Base-by-base conservation (phyloP, 1,284 basidiomycete species). In the Microbotryum lychnidis-dioicae region DNA sequence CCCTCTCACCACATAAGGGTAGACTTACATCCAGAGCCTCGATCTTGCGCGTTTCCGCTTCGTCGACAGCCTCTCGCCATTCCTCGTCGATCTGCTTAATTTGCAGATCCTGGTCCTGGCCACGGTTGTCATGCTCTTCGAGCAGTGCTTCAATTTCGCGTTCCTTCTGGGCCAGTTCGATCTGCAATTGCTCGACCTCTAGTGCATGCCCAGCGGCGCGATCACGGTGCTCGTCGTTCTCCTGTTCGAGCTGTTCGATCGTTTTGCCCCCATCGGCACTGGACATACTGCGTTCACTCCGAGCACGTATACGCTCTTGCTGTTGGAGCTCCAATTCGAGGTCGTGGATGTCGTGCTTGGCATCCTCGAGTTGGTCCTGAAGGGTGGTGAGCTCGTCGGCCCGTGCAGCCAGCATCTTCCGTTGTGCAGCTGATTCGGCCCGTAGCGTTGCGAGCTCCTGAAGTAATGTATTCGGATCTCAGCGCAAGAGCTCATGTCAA, bases 151-250 rank as follows among this genome's bases (percentile, higher is more conserved):
- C 85, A n/a, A 87, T 75, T 44, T 91, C 89, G 67, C 87, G 87
- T 69, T 90, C 88, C 73, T 83, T 85, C 74, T 87, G 84, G 72
- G 87, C 86, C 42, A 89, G 76, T 74, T 89, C 87, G 62, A 90
- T 87, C 71, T 84, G 80, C 5, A 83, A 80, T n/a, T 62, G 84
- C 73, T 88, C 86, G 31, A 89, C 76, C 74, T 90, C 87, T 65
- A 91, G 88, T 69, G 84, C 80, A 6, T 83, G 81, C 0, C 86
- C 86, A 0, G 88, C 86, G 3, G 89, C 78, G 72, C 83, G 83
- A 75, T 91, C 89, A 54, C 84, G 78, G 48, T 87, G 75, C 0
- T 81, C 79, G 69, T 88, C 87, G 58, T 89, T 73, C 66, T 85
- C 85, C 18, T 70, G 54, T 63, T 77, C 75, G 5, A 76, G 65